Evolutionary conservation across 2,329 filamentous ascomycete genomes (phyloP).

Genomic region (Colletotrichum acutatum): DNA sequence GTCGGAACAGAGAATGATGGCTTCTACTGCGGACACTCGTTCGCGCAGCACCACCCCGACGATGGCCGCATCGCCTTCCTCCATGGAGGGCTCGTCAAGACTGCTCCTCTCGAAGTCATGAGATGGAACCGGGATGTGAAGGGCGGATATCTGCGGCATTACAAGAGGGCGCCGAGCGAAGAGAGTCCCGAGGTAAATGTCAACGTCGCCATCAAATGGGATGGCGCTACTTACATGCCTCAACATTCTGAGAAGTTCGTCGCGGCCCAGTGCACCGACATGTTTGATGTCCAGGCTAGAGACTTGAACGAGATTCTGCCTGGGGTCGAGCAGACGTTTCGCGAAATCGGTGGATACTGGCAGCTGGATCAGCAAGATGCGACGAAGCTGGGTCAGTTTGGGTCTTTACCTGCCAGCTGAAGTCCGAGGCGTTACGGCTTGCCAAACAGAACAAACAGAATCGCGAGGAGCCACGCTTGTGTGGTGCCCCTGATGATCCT

Average conservation of each 20-base stretch:
- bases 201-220: conserved; percentile 25
- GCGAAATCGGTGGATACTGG: conserved; percentile 26
- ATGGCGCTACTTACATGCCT: conserved; percentile 18
- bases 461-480: not conserved
- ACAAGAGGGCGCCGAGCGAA: conserved; percentile 18
- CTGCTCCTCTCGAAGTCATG: conserved; percentile 21
- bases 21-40: conserved; percentile 26
- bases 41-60: conserved; percentile 30
- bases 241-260: conserved; percentile 1
- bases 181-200: conserved; percentile 14
- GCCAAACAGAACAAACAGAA: not conserved
- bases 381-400: not conserved
- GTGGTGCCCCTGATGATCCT: not conserved
- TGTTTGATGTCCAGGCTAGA: conserved; percentile 15
- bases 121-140: conserved; percentile 20
- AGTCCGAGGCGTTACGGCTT: not conserved
- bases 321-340: conserved; percentile 23
- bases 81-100: conserved; percentile 24
- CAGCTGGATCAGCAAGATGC: conserved; percentile 23
- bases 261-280: conserved; percentile 26
- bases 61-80: conserved; percentile 21
- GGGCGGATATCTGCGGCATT: conserved; percentile 17
- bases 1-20: conserved; percentile 25
- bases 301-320: conserved; percentile 22
- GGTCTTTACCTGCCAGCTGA: not conserved